Base-by-base conservation (phyloP, 2,329 filamentous ascomycete genomes). In the Xylaria sp. region DNA sequence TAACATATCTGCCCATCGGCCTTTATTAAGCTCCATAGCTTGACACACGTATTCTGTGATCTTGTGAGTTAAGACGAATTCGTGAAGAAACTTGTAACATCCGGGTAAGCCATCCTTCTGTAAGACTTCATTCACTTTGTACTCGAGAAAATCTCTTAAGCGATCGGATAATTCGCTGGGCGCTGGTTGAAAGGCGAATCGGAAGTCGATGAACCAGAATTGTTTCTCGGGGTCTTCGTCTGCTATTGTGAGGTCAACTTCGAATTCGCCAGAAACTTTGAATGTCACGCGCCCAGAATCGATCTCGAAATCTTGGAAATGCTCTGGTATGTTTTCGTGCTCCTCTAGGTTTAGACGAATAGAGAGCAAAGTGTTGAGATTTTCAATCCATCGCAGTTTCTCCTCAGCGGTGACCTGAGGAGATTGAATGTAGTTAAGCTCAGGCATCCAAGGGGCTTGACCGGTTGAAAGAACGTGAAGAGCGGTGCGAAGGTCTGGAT, bases 161-260 rank as follows among this genome's bases (percentile, higher is more conserved):
- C 83, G 82, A 31, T 91, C 88, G 0, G 91, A 85, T 7, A 97
- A 76, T 58, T 84, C 82, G 13, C 80, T 80, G 0, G 92, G 86
- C 0, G 89, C 85, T 1, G 95, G 95, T 9, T 83, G 85, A 78
- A 97, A 99, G 15, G 90, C 83, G 74, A 97, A 94, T 67, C 94
- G 89, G 75, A 98, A 90, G 79, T 98, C 94, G 70, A 98, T 92
- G 77, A 98, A 97, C 85, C 92, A 97, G 77, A 97, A 97, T 75
- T 97, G 94, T 63, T 92, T 91, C 38, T 89, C 85, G 20, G 90
- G 88, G 72, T 96, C 91, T 77, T 98, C 94, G 73, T 94, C 92
- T 20, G 92, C 93, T 71, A 98, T 92, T 0, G 94, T 94, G 60
- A 99, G 86, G 77, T 98, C 96, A 23, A 98, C 88, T 79, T 98